Conservation (phyloP, 1,284 basidiomycete genomes). For the Ustilago shanxiensis region DNA sequence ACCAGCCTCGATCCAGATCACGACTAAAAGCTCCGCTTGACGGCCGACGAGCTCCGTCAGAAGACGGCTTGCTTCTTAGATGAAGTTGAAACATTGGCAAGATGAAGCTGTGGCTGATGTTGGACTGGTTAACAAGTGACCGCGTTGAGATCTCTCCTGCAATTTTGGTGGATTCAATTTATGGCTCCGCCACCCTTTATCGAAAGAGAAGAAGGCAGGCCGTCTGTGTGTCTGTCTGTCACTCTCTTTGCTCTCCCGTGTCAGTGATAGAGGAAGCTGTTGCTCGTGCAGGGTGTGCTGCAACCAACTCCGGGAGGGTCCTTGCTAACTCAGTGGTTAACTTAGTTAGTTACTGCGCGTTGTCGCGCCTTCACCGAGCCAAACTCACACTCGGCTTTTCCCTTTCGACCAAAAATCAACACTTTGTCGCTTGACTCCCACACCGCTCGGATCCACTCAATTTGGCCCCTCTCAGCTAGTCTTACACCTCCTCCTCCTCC, state of each 20-base stretch:
- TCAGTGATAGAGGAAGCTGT: conserved; percentile 18
- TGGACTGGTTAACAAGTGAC: background rate
- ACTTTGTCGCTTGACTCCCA: background rate
- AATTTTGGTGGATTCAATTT: background rate
- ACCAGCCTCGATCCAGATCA: background rate
- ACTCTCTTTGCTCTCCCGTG: conserved; percentile 9
- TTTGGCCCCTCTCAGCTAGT: background rate
- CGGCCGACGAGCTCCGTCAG: too few relatives aligned
- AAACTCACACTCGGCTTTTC: conserved; percentile 16
- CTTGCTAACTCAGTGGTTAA: too few relatives aligned
- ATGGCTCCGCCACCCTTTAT: background rate
- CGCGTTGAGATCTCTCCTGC: background rate
- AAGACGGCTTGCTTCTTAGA: too few relatives aligned
- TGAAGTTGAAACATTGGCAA: too few relatives aligned
- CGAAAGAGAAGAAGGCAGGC: conserved; percentile 1
- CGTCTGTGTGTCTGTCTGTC: background rate
- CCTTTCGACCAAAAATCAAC: background rate
- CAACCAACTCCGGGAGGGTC: conserved; percentile 28
- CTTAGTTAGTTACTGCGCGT: background rate
- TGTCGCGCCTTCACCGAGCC: background rate
- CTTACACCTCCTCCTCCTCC: background rate
- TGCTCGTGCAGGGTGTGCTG: conserved; percentile 31
- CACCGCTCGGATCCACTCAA: background rate
- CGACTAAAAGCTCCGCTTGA: background rate
- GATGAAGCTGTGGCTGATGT: too few relatives aligned